Conservation (phyloP, 345 rosid species). For the Bruguiera parviflora region DNA sequence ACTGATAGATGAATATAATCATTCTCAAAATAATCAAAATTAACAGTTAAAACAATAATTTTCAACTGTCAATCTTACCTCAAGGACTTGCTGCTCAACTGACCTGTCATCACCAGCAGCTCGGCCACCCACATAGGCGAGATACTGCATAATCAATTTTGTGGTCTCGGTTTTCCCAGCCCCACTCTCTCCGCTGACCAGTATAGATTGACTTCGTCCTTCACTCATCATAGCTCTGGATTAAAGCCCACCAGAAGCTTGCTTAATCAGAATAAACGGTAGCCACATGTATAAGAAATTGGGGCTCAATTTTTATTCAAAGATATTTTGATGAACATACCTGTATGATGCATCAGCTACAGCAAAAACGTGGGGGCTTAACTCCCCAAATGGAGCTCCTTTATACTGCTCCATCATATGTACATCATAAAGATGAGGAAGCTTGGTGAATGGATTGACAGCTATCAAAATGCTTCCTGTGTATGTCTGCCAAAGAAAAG, state of each 20-base stretch:
- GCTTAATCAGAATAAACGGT: slow-evolving; percentile 23
- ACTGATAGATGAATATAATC: no score
- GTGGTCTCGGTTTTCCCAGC: slow-evolving; percentile 99
- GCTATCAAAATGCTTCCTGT: slow-evolving; percentile 98
- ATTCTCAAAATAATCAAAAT: no score
- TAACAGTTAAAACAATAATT: no score
- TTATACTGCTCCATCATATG: slow-evolving; percentile 99
- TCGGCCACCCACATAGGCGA: slow-evolving; percentile 95
- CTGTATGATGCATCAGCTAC: slow-evolving; percentile 98
- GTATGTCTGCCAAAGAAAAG: slow-evolving; percentile 60
- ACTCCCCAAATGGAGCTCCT: slow-evolving; percentile 95
- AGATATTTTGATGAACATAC: slow-evolving; percentile 32
- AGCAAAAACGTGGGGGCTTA: slow-evolving; percentile 99
- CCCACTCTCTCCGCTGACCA: slow-evolving; percentile 99
- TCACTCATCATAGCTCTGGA: slow-evolving; percentile 90
- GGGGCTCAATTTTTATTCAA: slow-evolving; percentile 2
- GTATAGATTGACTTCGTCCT: slow-evolving; percentile 85
- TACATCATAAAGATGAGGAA: slow-evolving; percentile 92
- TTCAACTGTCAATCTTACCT: slow-evolving; percentile 47
- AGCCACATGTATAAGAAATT: slow-evolving; percentile 15
- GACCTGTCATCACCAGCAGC: slow-evolving; percentile 81
- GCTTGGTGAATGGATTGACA: slow-evolving; percentile 95
- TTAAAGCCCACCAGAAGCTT: slow-evolving; percentile 30
- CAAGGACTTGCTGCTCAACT: slow-evolving; percentile 98
- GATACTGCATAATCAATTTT: slow-evolving; percentile 94